Evolutionary conservation across 306 rosid genomes (phyloP).

Genomic region (Cajanus cajan): DNA sequence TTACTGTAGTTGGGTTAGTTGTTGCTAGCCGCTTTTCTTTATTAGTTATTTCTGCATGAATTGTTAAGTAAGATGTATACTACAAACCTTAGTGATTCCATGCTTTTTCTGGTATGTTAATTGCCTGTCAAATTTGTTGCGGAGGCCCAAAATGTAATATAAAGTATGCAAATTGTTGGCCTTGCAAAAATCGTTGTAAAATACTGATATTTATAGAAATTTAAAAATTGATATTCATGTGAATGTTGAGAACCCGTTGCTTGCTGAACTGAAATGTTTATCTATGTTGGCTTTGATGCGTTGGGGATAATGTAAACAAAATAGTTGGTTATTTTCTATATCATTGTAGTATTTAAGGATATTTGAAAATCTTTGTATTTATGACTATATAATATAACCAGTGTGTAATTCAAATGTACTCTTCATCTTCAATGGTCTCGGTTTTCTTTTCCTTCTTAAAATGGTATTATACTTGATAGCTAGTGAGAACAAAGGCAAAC

Average conservation of each 20-base stretch:
- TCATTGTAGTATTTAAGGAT: too few species aligned
- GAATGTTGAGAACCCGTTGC: background rate
- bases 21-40: constrained; percentile 34
- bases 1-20: constrained; percentile 39
- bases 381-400: too few species aligned
- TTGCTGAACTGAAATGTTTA: background rate
- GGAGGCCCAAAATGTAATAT: background rate
- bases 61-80: constrained; percentile 19
- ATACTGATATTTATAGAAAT: constrained; percentile 22
- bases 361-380: too few species aligned
- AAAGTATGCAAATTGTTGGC: background rate
- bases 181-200: background rate
- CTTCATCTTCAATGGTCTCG: too few species aligned
- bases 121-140: background rate
- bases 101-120: background rate
- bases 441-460: too few species aligned
- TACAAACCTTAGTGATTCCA: constrained; percentile 14
- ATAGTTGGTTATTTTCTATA: too few species aligned
- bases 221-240: constrained; percentile 3
- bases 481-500: too few species aligned
- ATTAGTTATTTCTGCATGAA: constrained; percentile 21
- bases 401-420: too few species aligned
- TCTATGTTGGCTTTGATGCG: background rate
- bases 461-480: too few species aligned
- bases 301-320: background rate